Percentiles rank a stretch among this genome's conserved stretches.
Evolutionary conservation across 2,329 filamentous ascomycete genomes (phyloP).

Genomic region (Emmonsia crescens): DNA sequence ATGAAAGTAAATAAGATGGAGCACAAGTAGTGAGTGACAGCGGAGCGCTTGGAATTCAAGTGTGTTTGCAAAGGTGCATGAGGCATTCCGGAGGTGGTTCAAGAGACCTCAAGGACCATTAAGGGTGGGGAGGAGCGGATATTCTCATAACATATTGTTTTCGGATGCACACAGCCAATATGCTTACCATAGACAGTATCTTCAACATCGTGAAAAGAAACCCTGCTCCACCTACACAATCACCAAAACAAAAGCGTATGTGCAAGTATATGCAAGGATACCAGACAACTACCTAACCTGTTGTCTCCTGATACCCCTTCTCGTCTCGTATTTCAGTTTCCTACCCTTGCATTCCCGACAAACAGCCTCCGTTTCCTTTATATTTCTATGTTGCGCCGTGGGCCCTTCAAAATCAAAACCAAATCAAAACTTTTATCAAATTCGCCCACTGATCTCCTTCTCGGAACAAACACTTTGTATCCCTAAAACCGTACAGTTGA

Average conservation of each 20-base stretch:
- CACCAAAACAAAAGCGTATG: background rate
- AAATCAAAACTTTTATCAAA: too few relatives aligned
- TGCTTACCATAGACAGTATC: conserved; percentile 93
- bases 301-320: background rate
- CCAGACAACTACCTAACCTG: background rate
- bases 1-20: background rate
- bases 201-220: conserved; percentile 68
- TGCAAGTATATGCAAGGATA: background rate
- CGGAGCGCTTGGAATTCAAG: background rate
- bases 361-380: background rate
- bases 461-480: too few relatives aligned
- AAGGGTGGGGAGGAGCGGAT: background rate
- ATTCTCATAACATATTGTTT: background rate
- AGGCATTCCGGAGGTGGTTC: too few relatives aligned
- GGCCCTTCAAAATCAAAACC: too few relatives aligned
- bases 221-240: background rate
- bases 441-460: too few relatives aligned
- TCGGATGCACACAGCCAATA: background rate
- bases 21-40: background rate
- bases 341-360: background rate
- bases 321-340: background rate
- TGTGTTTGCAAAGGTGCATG: background rate
- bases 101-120: too few relatives aligned
- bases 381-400: background rate
- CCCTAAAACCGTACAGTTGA: too few relatives aligned